phyloP scores from a whole-genome alignment of 2,329 filamentous ascomycete species.

The Nannizziopsis arthrosporioides region DNA sequence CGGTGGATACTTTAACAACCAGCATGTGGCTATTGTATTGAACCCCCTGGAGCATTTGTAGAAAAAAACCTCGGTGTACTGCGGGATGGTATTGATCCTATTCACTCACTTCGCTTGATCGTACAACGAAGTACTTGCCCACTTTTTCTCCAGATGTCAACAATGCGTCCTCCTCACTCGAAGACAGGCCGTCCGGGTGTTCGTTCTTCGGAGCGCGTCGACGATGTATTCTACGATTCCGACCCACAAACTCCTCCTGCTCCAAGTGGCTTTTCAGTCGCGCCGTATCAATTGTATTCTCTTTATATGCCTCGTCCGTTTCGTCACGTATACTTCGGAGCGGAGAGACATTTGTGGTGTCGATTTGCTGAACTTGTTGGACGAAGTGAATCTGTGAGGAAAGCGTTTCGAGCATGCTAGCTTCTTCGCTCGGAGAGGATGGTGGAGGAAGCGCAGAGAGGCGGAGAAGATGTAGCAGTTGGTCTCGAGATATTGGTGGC shows the following conservation, averaged over 20 bases:
- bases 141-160: conserved; percentile 54
- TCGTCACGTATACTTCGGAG: conserved; percentile 70
- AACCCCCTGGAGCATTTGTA: too few species aligned
- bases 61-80: too few species aligned
- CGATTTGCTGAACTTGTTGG: conserved; percentile 66
- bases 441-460: conserved; percentile 79
- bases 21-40: too few species aligned
- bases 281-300: conserved; percentile 31
- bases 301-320: conserved; percentile 29
- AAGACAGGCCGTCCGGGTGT: conserved; percentile 37
- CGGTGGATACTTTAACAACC: too few species aligned
- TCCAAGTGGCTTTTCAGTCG: conserved; percentile 29
- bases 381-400: conserved; percentile 82
- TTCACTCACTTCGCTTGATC: conserved; percentile 26
- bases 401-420: conserved; percentile 60
- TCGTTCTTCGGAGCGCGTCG: conserved; percentile 21
- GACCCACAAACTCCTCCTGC: conserved; percentile 32
- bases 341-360: conserved; percentile 61
- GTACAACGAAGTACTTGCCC: conserved; percentile 67
- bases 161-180: conserved; percentile 54
- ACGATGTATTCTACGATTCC: conserved; percentile 39
- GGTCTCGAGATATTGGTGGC: conserved; percentile 46
- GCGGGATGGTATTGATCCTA: neutral
- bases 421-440: conserved; percentile 49
- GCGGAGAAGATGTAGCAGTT: conserved; percentile 73